Percentiles rank a stretch among this genome's conserved stretches.
Evolutionary conservation across 495 filamentous ascomycete species (phyloP).

Genomic region (Penicillium bovifimosum): DNA sequence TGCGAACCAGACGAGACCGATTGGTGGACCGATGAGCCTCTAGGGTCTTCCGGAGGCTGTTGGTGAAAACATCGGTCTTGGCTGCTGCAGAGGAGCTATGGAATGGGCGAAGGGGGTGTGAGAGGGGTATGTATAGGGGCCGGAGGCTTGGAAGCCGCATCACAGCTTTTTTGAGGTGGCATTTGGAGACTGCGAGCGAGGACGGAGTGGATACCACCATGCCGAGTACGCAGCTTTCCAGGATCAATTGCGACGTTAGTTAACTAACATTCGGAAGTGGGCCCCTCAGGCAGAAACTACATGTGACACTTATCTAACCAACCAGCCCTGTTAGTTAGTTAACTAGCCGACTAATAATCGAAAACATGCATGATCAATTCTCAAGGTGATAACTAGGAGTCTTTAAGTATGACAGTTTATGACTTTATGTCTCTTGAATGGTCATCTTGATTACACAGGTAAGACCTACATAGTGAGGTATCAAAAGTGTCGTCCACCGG

Average conservation of each 20-base stretch:
- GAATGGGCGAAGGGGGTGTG: slow-evolving; percentile 13
- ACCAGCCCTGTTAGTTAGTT: no score
- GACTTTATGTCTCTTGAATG: no score
- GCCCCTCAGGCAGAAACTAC: slow-evolving; percentile 4
- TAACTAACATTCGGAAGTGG: not conserved
- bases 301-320: not conserved
- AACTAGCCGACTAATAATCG: no score
- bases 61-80: slow-evolving; percentile 28
- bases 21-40: slow-evolving; percentile 49
- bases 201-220: slow-evolving; percentile 3
- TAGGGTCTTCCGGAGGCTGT: slow-evolving; percentile 42
- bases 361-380: no score
- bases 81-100: slow-evolving; percentile 6
- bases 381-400: no score
- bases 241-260: slow-evolving; percentile 9
- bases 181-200: not conserved
- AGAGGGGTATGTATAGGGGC: slow-evolving; percentile 9
- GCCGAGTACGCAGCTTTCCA: slow-evolving; percentile 6
- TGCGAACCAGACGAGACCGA: slow-evolving; percentile 40
- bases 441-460: no score
- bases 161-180: slow-evolving; percentile 13
- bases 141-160: slow-evolving; percentile 25
- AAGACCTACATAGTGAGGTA: no score
- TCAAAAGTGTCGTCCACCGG: no score
- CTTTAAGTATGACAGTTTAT: no score